Percentiles rank a stretch among this genome's conserved stretches.
phyloP scores from a whole-genome alignment of 2,329 filamentous ascomycete genomes.

The Pseudogymnoascus sp. region DNA sequence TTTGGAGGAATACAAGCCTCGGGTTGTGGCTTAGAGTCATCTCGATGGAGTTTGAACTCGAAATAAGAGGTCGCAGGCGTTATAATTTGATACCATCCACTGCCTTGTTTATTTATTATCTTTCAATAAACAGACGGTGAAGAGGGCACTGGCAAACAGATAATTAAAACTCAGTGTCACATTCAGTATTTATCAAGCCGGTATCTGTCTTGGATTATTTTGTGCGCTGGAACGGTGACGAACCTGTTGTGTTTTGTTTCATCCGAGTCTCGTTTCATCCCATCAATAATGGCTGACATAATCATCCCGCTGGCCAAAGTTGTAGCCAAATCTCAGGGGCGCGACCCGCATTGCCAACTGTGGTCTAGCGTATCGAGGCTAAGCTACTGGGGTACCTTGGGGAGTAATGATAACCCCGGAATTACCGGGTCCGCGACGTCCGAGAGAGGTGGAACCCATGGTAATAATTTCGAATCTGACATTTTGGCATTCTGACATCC shows the following conservation, averaged over 20 bases:
- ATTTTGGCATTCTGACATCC: background rate
- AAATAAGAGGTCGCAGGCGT: background rate
- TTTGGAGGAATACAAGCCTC: background rate
- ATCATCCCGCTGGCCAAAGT: background rate
- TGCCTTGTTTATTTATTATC: background rate
- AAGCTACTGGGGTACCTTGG: background rate
- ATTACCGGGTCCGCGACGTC: background rate
- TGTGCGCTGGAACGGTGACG: background rate
- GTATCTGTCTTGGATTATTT: background rate
- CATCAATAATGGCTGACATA: background rate
- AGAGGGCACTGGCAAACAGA: background rate
- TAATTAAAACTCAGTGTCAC: background rate
- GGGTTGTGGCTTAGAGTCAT: background rate
- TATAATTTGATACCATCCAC: background rate
- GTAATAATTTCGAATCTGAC: background rate
- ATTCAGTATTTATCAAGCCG: background rate
- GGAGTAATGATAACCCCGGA: constrained; percentile 2
- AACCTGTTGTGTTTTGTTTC: background rate
- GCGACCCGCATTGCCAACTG: background rate
- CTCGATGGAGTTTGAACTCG: background rate
- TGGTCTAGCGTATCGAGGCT: background rate
- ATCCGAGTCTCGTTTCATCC: background rate
- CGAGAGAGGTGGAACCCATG: constrained; percentile 1
- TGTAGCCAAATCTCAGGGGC: background rate
- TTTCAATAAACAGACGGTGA: background rate